These are phyloP conservation scores for Neopestalotiopsis clavispora DNA, from an alignment of 2,329 filamentous ascomycete genomes.

Conservation along the genomic window DNA sequence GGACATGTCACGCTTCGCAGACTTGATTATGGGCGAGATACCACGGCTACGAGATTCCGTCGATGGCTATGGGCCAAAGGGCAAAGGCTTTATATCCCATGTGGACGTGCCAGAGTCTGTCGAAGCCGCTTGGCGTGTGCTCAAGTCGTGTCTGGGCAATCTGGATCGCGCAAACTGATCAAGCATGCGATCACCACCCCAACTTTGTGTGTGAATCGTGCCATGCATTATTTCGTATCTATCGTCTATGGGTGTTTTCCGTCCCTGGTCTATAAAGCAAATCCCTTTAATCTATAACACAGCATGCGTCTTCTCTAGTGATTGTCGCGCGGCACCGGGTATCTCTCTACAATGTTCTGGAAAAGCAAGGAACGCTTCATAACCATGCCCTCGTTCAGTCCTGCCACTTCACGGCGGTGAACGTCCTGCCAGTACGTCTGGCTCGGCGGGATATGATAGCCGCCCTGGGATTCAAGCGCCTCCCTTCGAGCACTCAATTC, in stretches of 20 bases:
- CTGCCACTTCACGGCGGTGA: constrained; percentile 10
- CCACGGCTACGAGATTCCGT: background rate
- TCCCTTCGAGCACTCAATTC: constrained; percentile 46
- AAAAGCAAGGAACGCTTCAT: constrained; percentile 12
- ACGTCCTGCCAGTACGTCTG: constrained; percentile 58
- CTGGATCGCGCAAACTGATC: background rate
- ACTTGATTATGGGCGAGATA: background rate
- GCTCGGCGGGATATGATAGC: constrained; percentile 43
- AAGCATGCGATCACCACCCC: background rate
- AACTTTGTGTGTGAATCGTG: background rate
- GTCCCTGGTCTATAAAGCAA: background rate
- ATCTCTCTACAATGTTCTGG: constrained; percentile 11
- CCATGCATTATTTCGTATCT: background rate
- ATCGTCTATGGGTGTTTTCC: background rate
- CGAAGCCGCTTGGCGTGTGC: background rate
- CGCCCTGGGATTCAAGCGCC: constrained; percentile 41
- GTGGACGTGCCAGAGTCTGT: background rate
- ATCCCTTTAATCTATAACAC: background rate
- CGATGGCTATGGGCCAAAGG: background rate
- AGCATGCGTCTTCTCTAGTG: constrained; percentile 7
- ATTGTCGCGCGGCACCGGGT: constrained; percentile 8
- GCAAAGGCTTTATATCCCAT: background rate
- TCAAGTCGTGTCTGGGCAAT: background rate
- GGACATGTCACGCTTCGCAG: background rate
- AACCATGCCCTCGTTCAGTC: constrained; percentile 13